A percentile compares a stretch with the other conserved stretches of the same genome.
Conservation (phyloP, 805 yeast genomes). For the Schwanniomyces polymorphus region DNA sequence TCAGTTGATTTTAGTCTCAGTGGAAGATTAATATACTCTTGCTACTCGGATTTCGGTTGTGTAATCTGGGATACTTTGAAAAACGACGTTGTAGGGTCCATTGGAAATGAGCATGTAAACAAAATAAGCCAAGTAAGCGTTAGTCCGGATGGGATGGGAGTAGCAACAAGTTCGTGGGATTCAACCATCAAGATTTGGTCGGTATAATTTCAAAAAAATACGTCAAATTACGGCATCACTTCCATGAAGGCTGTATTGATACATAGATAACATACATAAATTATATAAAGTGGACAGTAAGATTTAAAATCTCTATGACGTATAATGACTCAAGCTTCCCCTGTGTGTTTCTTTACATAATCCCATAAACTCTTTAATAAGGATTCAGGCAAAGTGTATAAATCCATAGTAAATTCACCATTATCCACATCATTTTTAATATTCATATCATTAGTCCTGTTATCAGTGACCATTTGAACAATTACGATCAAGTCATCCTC, state of each 20-base stretch:
- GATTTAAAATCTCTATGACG: background rate
- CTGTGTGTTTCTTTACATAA: slow-evolving; percentile 73
- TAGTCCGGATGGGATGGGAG: slow-evolving; percentile 72
- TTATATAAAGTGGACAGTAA: background rate
- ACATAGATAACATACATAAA: slow-evolving; percentile 4
- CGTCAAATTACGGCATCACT: background rate
- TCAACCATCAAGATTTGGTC: slow-evolving; percentile 69
- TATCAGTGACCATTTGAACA: slow-evolving; percentile 97
- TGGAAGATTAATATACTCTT: slow-evolving; percentile 72
- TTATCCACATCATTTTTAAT: slow-evolving; percentile 93
- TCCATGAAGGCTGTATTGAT: slow-evolving; percentile 2
- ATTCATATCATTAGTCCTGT: slow-evolving; percentile 92
- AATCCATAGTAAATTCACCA: slow-evolving; percentile 96
- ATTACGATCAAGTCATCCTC: slow-evolving; percentile 94
- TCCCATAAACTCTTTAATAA: slow-evolving; percentile 93
- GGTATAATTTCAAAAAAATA: slow-evolving; percentile 11
- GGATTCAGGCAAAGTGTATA: slow-evolving; percentile 89
- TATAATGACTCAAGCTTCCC: slow-evolving; percentile 19
- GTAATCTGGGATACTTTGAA: slow-evolving; percentile 75
- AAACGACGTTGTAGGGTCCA: slow-evolving; percentile 60
- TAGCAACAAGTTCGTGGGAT: slow-evolving; percentile 84
- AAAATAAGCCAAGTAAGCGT: slow-evolving; percentile 62
- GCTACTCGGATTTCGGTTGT: slow-evolving; percentile 76
- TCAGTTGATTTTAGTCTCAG: slow-evolving; percentile 72
- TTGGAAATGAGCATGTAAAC: slow-evolving; percentile 55